Evolutionary conservation across 2,329 filamentous ascomycete species (phyloP), one percentile per base, ranked within the genome.

Genomic region (Knoxdaviesia capensis): DNA sequence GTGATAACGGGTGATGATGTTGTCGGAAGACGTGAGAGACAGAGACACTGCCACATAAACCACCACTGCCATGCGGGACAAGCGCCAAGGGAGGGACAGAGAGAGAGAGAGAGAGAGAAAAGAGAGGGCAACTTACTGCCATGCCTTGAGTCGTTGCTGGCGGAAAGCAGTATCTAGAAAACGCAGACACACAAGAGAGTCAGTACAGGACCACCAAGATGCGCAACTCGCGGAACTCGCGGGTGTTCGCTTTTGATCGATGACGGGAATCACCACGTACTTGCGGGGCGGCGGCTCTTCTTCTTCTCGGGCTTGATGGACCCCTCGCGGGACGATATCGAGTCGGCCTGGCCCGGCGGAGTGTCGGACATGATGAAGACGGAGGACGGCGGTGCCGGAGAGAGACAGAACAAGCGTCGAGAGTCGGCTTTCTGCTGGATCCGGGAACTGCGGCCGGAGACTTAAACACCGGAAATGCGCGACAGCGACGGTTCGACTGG

Each of bases 111-210:
- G 83, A 88, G 54, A 48, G 44, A 10, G n/a, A n/a, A 10, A 37
- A 44, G 34, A 8, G 29, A 10, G 8, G 31, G 33, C 38, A 36
- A 73, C 85, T 62, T 68, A 92, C 80, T 98, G 90, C 90, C 90
- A 98, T 65, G 90, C 90, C 64, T 96, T 94, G 60, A 98, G 64
- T 56, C 90, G 78, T 62, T 98, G 90, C 59, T 98, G 90, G 53
- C 90, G 75, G 58, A 96, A 98, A 7, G 90, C 90, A 45, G 88
- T 96, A 64, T 96, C 85, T 93, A 54, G 43, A 20, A 20, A 20
- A 20, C 3, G 20, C 20, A 20, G 20, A 20, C 20, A 20, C 20
- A 41, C 11, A 40, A 32, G 20, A 11, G 28, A 46, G 32, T 41
- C 31, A 41, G 40, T 37, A 45, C 20, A 34, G 8, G n/a, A 7